A percentile compares a stretch with the other conserved stretches of the same genome.
These are phyloP conservation scores for Spathaspora sp. DNA, from an alignment of 1,139 yeast genomes.

Conservation along the genomic window DNA sequence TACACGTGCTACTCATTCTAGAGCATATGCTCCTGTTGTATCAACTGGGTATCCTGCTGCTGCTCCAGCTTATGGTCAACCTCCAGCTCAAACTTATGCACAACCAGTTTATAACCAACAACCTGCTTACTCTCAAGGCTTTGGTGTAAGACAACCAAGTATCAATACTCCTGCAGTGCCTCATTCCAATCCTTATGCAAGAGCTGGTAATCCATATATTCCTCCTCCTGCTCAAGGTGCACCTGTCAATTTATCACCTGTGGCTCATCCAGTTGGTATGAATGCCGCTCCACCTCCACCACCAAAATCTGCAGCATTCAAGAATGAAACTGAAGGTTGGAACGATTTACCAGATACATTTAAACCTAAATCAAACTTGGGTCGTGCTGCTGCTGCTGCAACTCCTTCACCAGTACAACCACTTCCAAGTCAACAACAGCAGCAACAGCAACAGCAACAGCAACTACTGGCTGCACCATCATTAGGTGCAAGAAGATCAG, in stretches of 20 bases:
- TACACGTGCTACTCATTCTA: constrained; percentile 8
- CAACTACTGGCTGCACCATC: too few species aligned
- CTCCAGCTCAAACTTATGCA: constrained; percentile 3
- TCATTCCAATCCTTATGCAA: constrained; percentile 26
- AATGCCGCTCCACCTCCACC: constrained; percentile 37
- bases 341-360: constrained; percentile 83
- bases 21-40: constrained; percentile 7
- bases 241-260: constrained; percentile 13
- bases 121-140: constrained; percentile 12
- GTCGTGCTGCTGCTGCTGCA: constrained; percentile 54
- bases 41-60: constrained; percentile 8
- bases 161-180: constrained; percentile 16
- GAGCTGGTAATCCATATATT: constrained; percentile 28
- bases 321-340: constrained; percentile 81
- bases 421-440: constrained; percentile 21
- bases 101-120: constrained; percentile 6
- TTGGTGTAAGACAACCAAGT: constrained; percentile 13
- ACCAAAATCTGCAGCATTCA: constrained; percentile 38
- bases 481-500: constrained; percentile 2
- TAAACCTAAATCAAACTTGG: constrained; percentile 47
- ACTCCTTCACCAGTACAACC: constrained; percentile 22
- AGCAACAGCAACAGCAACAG: constrained; percentile 30
- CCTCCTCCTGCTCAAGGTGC: constrained; percentile 23
- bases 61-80: constrained; percentile 12
- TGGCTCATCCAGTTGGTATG: constrained; percentile 14